A percentile compares a stretch with the other conserved stretches of the same genome.
Conservation (phyloP, 306 rosid genomes). For the Ammopiptanthus mongolicus region DNA sequence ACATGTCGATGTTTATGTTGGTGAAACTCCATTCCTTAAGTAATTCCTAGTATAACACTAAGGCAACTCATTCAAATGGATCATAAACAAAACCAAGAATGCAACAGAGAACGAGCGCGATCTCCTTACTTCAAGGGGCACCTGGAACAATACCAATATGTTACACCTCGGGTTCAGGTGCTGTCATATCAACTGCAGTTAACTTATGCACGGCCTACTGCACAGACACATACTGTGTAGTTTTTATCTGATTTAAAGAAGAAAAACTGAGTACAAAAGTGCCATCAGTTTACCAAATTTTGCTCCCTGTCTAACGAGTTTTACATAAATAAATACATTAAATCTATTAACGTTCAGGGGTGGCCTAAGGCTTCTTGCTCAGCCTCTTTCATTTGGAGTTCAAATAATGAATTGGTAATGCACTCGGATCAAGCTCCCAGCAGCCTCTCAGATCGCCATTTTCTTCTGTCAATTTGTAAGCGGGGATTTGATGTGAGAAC, state of each 20-base stretch:
- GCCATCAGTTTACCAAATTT: neutral
- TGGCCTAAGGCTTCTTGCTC: slow-evolving; percentile 9
- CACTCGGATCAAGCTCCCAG: slow-evolving; percentile 84
- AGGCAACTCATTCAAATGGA: neutral
- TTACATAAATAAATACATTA: slow-evolving; percentile 12
- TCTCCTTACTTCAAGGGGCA: slow-evolving; percentile 8
- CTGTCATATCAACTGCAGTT: neutral
- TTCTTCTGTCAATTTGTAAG: slow-evolving; percentile 53
- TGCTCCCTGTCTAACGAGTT: slow-evolving; percentile 19
- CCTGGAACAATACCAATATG: neutral
- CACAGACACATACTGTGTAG: neutral
- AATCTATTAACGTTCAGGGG: neutral
- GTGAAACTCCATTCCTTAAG: neutral
- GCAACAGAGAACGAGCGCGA: slow-evolving; percentile 15
- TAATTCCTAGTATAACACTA: neutral
- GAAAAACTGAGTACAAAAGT: slow-evolving; percentile 1
- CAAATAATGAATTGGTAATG: slow-evolving; percentile 48
- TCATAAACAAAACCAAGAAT: neutral
- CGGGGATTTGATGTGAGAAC: slow-evolving; percentile 83
- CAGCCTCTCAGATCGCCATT: slow-evolving; percentile 57
- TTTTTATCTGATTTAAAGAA: slow-evolving; percentile 11
- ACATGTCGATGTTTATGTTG: neutral
- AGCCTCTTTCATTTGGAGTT: neutral
- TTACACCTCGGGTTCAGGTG: neutral
- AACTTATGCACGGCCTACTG: neutral